Evolutionary conservation across 2,329 filamentous ascomycete genomes (phyloP).

Genomic region (Aureobasidium sp.): DNA sequence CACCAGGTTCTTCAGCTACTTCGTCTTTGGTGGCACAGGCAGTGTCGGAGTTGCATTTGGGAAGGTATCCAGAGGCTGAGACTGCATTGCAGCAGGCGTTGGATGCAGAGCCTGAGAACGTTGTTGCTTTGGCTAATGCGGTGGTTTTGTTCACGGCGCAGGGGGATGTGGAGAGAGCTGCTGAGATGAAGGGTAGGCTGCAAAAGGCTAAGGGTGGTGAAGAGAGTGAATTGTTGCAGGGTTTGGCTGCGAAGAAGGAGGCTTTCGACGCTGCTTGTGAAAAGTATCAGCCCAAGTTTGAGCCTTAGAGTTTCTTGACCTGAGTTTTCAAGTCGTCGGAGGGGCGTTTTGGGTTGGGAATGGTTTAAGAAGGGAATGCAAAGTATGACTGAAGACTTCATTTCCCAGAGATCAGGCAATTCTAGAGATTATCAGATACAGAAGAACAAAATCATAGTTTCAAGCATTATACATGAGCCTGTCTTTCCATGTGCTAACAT

Average conservation of each 20-base stretch:
- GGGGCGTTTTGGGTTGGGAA: not conserved
- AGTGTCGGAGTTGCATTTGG: slow-evolving; percentile 83
- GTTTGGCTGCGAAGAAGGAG: slow-evolving; percentile 73
- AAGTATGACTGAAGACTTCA: no score
- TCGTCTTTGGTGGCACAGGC: slow-evolving; percentile 78
- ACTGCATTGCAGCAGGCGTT: slow-evolving; percentile 74
- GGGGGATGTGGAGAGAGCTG: slow-evolving; percentile 55
- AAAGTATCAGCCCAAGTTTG: slow-evolving; percentile 81
- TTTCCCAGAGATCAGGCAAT: no score
- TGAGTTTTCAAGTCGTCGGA: not conserved
- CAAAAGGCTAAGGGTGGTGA: slow-evolving; percentile 41
- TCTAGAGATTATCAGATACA: no score
- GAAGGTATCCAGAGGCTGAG: slow-evolving; percentile 80
- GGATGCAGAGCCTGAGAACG: slow-evolving; percentile 60
- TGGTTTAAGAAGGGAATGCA: no score
- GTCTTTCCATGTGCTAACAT: no score
- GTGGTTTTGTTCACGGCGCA: slow-evolving; percentile 70
- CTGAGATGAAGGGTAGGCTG: slow-evolving; percentile 46
- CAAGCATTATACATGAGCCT: no score
- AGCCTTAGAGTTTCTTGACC: slow-evolving; percentile 35
- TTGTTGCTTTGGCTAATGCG: slow-evolving; percentile 72
- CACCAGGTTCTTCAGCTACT: slow-evolving; percentile 68
- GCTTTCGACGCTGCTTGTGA: slow-evolving; percentile 77
- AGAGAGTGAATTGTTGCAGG: slow-evolving; percentile 28
- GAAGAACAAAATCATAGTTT: no score